Evolutionary conservation across 176 grass and related monocot genomes (phyloP).

Genomic region (Oryza brachyantha): DNA sequence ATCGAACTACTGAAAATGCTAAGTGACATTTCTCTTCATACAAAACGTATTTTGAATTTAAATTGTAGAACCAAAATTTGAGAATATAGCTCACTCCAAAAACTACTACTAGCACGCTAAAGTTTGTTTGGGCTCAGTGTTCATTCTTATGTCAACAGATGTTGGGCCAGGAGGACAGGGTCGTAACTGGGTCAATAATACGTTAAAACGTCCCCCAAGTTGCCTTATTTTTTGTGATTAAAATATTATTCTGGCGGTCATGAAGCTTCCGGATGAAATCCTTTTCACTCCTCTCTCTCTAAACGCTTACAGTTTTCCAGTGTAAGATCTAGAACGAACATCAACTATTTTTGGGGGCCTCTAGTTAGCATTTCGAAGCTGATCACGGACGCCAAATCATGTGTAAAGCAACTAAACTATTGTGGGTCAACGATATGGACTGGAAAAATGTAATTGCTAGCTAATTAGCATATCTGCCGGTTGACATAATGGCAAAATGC

Average conservation of each 20-base stretch:
- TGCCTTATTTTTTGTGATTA: neutral
- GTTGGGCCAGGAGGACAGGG: neutral
- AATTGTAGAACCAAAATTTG: neutral
- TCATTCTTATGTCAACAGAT: neutral
- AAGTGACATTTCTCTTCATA: neutral
- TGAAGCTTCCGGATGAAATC: neutral
- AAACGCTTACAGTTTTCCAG: neutral
- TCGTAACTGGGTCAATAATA: neutral
- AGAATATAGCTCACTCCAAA: neutral
- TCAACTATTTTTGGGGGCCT: neutral
- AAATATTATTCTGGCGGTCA: neutral
- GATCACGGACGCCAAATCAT: neutral
- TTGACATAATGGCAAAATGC: neutral
- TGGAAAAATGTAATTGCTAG: neutral
- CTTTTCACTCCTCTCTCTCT: neutral
- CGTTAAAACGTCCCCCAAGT: neutral
- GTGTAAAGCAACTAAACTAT: neutral
- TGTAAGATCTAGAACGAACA: neutral
- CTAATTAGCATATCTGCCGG: neutral
- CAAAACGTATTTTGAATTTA: neutral
- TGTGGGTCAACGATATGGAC: too few species aligned
- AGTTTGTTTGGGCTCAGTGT: neutral
- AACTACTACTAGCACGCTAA: neutral
- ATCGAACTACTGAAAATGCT: neutral
- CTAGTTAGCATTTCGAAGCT: neutral